Conservation (phyloP, 306 rosid species). For the Glycine tomentella region DNA sequence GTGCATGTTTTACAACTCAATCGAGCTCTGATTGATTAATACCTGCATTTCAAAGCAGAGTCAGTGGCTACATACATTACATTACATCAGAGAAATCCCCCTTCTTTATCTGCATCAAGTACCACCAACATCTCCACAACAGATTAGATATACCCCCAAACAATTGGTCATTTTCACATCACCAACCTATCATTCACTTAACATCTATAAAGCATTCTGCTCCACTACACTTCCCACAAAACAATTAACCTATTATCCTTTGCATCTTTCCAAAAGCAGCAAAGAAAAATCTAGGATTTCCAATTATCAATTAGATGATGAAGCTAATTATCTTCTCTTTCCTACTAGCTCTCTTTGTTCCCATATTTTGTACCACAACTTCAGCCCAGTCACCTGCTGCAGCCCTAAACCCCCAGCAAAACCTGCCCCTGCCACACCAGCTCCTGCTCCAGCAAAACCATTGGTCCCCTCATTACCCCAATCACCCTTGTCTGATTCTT, state of each 20-base stretch:
- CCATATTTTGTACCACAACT: too few relatives aligned
- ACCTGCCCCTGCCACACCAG: too few relatives aligned
- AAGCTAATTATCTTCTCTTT: conserved; percentile 45
- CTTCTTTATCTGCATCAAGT: conserved; percentile 35
- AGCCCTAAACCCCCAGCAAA: too few relatives aligned
- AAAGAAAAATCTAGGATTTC: background rate
- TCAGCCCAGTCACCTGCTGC: too few relatives aligned
- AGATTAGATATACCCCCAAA: conserved; percentile 35
- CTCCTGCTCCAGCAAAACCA: too few relatives aligned
- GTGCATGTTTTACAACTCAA: too few relatives aligned
- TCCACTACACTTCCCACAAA: conserved; percentile 2
- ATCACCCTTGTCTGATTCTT: too few relatives aligned
- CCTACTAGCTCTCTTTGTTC: too few relatives aligned
- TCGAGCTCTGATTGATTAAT: background rate
- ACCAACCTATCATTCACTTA: conserved; percentile 38
- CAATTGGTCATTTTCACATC: conserved; percentile 37
- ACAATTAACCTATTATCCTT: conserved; percentile 22
- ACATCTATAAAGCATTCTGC: conserved; percentile 44
- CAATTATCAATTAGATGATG: conserved; percentile 30
- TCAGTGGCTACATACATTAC: conserved; percentile 13
- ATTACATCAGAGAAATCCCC: conserved; percentile 31
- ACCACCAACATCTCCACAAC: conserved; percentile 40
- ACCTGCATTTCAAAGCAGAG: conserved; percentile 47
- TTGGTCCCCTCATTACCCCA: too few relatives aligned
- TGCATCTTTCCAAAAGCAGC: background rate